Evolutionary conservation across 2,329 filamentous ascomycete species (phyloP).

Genomic region (Cryphonectria carpinicola): DNA sequence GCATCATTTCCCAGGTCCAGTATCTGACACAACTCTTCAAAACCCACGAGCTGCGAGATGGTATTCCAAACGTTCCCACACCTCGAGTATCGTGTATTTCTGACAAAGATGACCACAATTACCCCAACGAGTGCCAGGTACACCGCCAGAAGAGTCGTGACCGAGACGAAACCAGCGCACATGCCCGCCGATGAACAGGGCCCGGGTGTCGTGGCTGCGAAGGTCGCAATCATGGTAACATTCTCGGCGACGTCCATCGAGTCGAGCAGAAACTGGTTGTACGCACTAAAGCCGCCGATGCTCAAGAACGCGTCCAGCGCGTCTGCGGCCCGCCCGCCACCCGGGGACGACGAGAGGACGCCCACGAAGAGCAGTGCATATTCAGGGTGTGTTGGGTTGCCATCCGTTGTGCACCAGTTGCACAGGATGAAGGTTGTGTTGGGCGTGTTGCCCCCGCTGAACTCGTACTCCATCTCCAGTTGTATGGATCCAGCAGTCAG

Average conservation of each 20-base stretch:
- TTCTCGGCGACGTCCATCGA: conserved; percentile 12
- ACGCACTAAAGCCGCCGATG: conserved; percentile 1
- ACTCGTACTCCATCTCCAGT: background rate
- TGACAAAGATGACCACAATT: background rate
- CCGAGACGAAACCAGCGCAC: conserved; percentile 13
- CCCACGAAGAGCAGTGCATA: conserved; percentile 6
- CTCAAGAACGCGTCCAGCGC: conserved; percentile 4
- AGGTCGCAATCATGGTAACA: background rate
- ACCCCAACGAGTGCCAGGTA: background rate
- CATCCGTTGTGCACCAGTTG: background rate
- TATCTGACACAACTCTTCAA: background rate
- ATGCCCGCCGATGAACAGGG: background rate
- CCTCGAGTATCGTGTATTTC: conserved; percentile 10
- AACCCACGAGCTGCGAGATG: conserved; percentile 16
- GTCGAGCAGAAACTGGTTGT: conserved; percentile 8
- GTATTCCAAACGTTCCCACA: conserved; percentile 17
- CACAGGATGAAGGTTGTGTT: conserved; percentile 8
- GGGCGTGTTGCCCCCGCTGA: background rate
- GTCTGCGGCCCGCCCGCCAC: conserved; percentile 13
- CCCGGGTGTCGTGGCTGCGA: background rate
- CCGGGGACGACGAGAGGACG: background rate
- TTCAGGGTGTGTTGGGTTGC: background rate
- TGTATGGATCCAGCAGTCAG: background rate
- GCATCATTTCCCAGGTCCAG: background rate
- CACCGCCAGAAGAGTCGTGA: background rate